Percentiles rank a stretch among this genome's conserved stretches.
These are phyloP conservation scores for Neurospora sp. DNA, from an alignment of 495 filamentous ascomycete genomes.

Conservation along the genomic window DNA sequence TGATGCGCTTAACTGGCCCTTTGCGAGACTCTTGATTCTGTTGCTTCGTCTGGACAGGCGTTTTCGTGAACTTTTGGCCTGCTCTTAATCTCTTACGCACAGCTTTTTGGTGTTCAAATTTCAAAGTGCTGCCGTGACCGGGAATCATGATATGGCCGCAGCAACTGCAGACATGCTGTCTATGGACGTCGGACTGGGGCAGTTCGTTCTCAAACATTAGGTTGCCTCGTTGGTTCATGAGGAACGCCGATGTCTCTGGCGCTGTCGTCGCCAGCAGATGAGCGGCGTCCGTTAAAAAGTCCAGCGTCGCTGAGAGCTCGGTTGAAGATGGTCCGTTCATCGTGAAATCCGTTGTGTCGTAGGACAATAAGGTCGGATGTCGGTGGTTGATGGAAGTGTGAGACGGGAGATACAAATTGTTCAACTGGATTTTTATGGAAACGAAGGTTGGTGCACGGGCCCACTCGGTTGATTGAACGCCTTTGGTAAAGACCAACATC, in stretches of 20 bases:
- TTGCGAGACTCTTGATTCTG: constrained; percentile 2
- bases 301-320: constrained; percentile 20
- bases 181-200: constrained; percentile 30
- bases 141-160: constrained; percentile 44
- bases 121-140: constrained; percentile 30
- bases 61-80: background rate
- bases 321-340: constrained; percentile 17
- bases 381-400: background rate
- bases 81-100: constrained; percentile 3
- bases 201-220: constrained; percentile 35
- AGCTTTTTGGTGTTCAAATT: constrained; percentile 22
- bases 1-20: constrained; percentile 29
- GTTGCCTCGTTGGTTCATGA: constrained; percentile 35
- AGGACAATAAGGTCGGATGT: background rate
- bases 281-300: constrained; percentile 40
- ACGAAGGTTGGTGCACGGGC: background rate
- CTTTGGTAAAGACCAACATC: background rate
- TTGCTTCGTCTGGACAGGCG: background rate
- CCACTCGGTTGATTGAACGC: background rate
- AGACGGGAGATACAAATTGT: background rate
- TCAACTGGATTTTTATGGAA: background rate
- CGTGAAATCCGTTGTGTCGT: background rate
- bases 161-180: constrained; percentile 37
- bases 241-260: constrained; percentile 39
- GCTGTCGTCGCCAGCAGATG: constrained; percentile 36